Base-by-base conservation (phyloP, 31 red algal genomes). In the Endocladia muricata region DNA sequence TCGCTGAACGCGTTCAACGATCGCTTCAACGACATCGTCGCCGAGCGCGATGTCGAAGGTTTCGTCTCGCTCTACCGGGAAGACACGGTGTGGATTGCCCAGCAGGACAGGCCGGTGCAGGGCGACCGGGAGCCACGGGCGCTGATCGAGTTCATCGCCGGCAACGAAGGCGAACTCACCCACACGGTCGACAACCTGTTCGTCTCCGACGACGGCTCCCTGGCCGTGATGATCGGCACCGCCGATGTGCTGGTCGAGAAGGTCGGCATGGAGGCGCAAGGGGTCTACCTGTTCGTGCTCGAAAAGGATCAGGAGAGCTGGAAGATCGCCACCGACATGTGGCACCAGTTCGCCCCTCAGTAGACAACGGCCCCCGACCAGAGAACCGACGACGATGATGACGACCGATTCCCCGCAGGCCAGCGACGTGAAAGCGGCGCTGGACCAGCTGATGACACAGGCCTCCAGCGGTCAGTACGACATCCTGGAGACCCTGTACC, bases 311-410 rank as follows among this genome's bases (percentile, higher is more conserved):
- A 52, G 13, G 47, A 52, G 13, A n/a, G 47, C 11, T 52, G 47
- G 47, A n/a, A 52, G n/a, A n/a, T 52, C 13, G n/a, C n/a, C 47
- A 52, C 47, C n/a, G 47, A 52, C 47, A 52, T 52, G 47, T 52
- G 47, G 47, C n/a, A 52, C 47, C 47, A 52, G n/a, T n/a, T n/a
- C n/a, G n/a, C n/a, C n/a, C n/a, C n/a, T n/a, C n/a, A n/a, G n/a
- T n/a, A n/a, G n/a, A n/a, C n/a, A n/a, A n/a, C n/a, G n/a, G n/a
- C n/a, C n/a, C n/a, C n/a, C n/a, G n/a, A n/a, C n/a, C n/a, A n/a
- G n/a, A n/a, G n/a, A n/a, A n/a, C n/a, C n/a, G n/a, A n/a, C n/a
- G n/a, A n/a, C n/a, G n/a, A n/a, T n/a, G n/a, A n/a, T n/a, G n/a
- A n/a, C n/a, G n/a, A n/a, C n/a, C n/a, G n/a, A n/a, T n/a, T n/a